phyloP scores from a whole-genome alignment of 2,329 filamentous ascomycete genomes.

The Aspergillus piperis region DNA sequence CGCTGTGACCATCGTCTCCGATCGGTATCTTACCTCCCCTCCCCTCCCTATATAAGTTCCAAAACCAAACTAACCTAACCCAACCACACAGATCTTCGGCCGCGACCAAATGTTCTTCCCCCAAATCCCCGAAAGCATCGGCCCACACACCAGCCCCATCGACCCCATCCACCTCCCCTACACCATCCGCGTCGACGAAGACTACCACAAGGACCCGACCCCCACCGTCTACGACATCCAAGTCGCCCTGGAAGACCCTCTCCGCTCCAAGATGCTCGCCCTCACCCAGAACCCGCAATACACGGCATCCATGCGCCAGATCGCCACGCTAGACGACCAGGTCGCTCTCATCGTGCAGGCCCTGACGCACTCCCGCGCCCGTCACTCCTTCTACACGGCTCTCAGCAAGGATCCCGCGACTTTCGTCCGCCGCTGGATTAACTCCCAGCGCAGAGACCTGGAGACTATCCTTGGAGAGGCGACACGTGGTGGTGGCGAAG shows the following conservation, averaged over 20 bases:
- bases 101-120: conserved; percentile 82
- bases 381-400: conserved; percentile 81
- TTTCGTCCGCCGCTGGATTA: conserved; percentile 86
- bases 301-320: conserved; percentile 71
- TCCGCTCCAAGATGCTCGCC: conserved; percentile 66
- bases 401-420: conserved; percentile 78
- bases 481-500: conserved; percentile 59
- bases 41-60: background rate
- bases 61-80: conserved; percentile 6
- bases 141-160: conserved; percentile 74
- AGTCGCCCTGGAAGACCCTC: conserved; percentile 79
- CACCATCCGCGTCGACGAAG: conserved; percentile 88
- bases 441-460: conserved; percentile 85
- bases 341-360: conserved; percentile 81
- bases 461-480: conserved; percentile 86
- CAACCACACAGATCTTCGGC: conserved; percentile 63
- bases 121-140: conserved; percentile 76
- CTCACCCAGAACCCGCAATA: conserved; percentile 71
- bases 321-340: conserved; percentile 78
- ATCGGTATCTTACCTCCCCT: conserved; percentile 59
- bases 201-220: conserved; percentile 71
- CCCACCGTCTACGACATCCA: conserved; percentile 89
- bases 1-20: conserved; percentile 82
- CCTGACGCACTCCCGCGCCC: conserved; percentile 80
- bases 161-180: conserved; percentile 83